Evolutionary conservation across 192 early-diverging fungal genomes (phyloP), one percentile per base, ranked within the genome.

Genomic region (Diversispora epigaea): DNA sequence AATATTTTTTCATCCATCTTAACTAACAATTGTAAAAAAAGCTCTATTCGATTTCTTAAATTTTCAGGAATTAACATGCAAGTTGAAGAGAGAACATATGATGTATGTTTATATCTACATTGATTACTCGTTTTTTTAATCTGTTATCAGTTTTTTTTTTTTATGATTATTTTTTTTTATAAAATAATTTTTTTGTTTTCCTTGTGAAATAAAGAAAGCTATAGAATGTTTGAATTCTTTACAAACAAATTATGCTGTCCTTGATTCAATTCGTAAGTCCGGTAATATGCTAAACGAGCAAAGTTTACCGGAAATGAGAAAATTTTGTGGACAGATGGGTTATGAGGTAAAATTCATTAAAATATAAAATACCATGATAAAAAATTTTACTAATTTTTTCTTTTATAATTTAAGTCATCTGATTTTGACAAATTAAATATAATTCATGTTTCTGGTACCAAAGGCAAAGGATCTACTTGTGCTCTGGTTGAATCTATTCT

Each of bases 381-480:
- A 69, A 46, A 76, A 17, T 40, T 32, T 68, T 12, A 61, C 82
- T 8, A 75, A 85, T 68, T 52, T 54, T 66, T 62, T 73, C 77
- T 64, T 52, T 83, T 65, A 54, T 82, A 2, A 74, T 73, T 0
- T 74, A 71, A 73, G 76, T 79, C 86, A 6, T 75, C 76, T n/a
- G 91, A 91, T 56, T 86, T 97, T 41, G 84, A 99, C 85, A 69
- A 73, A 15, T 81, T 95, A 40, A 90, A 92, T 76, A 73, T 93
- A 17, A 91, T 95, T 68, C 93, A 95, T 76, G 80, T 95, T 8
- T 84, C 93, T 21, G 93, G 93, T 21, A 95, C 93, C 44, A 95
- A 95, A 72, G 93, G 93, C 77, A 95, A 95, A 67, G 93, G 93
- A 32, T 93, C 92, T 8, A 90, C 96, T 0, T 89, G 89, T 45